These are phyloP conservation scores for Penicillium oxalicum DNA, from an alignment of 2,329 filamentous ascomycete species.

Conservation along the genomic window DNA sequence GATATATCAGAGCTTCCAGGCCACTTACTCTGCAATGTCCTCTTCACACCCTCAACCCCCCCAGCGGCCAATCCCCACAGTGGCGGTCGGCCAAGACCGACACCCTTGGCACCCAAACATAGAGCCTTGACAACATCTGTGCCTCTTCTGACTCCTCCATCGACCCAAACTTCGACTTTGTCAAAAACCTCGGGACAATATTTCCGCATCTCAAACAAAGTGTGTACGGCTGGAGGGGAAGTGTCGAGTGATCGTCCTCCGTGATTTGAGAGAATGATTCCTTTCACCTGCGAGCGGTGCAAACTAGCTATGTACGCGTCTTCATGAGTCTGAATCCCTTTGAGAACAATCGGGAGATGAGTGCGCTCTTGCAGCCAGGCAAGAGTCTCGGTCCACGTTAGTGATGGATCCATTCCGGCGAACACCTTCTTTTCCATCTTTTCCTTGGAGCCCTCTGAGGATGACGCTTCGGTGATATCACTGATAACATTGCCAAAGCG, in stretches of 20 bases:
- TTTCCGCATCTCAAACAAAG: slow-evolving; percentile 62
- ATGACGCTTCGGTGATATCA: slow-evolving; percentile 44
- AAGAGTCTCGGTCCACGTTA: slow-evolving; percentile 72
- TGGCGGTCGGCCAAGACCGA: slow-evolving; percentile 67
- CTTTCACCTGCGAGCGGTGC: slow-evolving; percentile 60
- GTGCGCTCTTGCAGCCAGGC: slow-evolving; percentile 78
- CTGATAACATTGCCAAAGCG: slow-evolving; percentile 35
- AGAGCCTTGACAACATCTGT: slow-evolving; percentile 84
- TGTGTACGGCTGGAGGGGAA: slow-evolving; percentile 59
- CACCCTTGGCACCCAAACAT: slow-evolving; percentile 74
- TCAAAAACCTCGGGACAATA: slow-evolving; percentile 63
- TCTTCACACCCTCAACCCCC: slow-evolving; percentile 10
- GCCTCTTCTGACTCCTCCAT: slow-evolving; percentile 74
- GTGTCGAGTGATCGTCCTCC: slow-evolving; percentile 79
- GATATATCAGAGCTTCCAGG: background rate
- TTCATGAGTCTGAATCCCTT: slow-evolving; percentile 91
- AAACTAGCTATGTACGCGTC: slow-evolving; percentile 71
- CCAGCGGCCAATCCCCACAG: slow-evolving; percentile 65
- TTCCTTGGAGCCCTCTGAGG: slow-evolving; percentile 60
- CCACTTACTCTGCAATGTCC: slow-evolving; percentile 11
- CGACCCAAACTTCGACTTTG: slow-evolving; percentile 72
- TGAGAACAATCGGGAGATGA: slow-evolving; percentile 75
- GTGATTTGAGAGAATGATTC: slow-evolving; percentile 83
- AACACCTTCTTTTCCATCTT: slow-evolving; percentile 3
- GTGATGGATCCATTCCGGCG: slow-evolving; percentile 70